A percentile compares a stretch with the other conserved stretches of the same genome.
phyloP scores from a whole-genome alignment of 306 rosid species.

The Vigna mungo region DNA sequence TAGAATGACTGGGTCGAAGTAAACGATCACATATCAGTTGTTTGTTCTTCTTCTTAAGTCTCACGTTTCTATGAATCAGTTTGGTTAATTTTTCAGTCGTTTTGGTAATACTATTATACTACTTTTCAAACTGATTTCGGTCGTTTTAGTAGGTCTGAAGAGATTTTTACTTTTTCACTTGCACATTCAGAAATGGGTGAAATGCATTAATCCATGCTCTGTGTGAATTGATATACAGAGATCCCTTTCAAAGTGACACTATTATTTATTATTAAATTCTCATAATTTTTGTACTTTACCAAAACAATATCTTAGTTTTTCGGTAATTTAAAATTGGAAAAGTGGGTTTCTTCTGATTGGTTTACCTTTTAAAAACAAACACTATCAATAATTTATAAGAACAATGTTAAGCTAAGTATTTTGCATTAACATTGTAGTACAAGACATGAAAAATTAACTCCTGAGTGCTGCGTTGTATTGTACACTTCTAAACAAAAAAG shows the following conservation, averaged over 20 bases:
- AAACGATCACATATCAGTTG: background rate
- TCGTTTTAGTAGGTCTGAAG: background rate
- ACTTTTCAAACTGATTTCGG: background rate
- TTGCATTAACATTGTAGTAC: too few species aligned
- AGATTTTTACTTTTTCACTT: background rate
- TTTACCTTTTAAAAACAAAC: too few species aligned
- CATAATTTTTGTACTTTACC: background rate
- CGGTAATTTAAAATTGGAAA: too few species aligned
- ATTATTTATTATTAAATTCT: too few species aligned
- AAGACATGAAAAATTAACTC: too few species aligned
- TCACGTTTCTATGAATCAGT: background rate
- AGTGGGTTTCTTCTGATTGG: too few species aligned
- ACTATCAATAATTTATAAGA: too few species aligned
- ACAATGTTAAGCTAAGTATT: too few species aligned
- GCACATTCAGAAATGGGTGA: background rate
- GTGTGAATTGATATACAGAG: background rate
- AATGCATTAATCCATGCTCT: background rate
- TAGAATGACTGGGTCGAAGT: background rate
- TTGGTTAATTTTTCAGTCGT: background rate
- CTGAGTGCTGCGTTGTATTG: too few species aligned
- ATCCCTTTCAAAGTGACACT: background rate
- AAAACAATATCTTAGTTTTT: too few species aligned
- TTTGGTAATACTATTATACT: background rate
- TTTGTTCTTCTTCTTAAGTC: background rate
- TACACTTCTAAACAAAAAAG: too few species aligned